Evolutionary conservation across 345 rosid genomes (phyloP), one percentile per base, ranked within the genome.

Genomic region (Populus tremula): DNA sequence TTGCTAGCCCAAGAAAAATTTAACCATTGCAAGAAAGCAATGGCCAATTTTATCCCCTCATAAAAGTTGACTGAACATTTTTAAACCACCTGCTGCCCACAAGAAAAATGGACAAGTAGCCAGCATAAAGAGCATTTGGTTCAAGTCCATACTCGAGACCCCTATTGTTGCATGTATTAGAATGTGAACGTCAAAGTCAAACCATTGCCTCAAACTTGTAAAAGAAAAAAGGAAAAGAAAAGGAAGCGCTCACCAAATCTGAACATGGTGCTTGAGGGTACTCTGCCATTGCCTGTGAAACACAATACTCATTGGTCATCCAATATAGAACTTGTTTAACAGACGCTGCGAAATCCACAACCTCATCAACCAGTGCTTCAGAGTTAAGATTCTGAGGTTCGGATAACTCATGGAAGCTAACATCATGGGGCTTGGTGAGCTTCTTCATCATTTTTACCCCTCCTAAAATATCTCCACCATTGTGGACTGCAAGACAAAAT

Each of bases 401-500:
- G 29, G 75, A 71, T 79, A 96, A 78, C 81, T 96, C 98, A 47
- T 50, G 61, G 76, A 91, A 90, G 80, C 81, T 88, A 20, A 29
- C 72, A 63, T 88, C 85, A 77, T 87, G 86, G 13, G 85, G 81
- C 78, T 77, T 85, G 31, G 77, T 71, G 83, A 96, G 88, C 67
- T 77, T 85, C 86, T 85, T 87, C 21, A 91, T 85, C 71, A 96
- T 94, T 59, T 84, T 78, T 41, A 83, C 84, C 65, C 94, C 97
- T 90, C 90, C 92, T 14, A 64, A 64, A 53, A 92, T 78, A 85
- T 90, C 88, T 82, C 99, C 98, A 27, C 97, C 91, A 67, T 88
- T 90, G 83, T 88, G 87, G 69, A 96, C 88, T 71, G 92, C 89
- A 76, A 96, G 93, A 89, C 91, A 75, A 85, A 88, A 92, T 63